Conservation (phyloP, 352 stramenopile species). For the Globisporangium alternatum region DNA sequence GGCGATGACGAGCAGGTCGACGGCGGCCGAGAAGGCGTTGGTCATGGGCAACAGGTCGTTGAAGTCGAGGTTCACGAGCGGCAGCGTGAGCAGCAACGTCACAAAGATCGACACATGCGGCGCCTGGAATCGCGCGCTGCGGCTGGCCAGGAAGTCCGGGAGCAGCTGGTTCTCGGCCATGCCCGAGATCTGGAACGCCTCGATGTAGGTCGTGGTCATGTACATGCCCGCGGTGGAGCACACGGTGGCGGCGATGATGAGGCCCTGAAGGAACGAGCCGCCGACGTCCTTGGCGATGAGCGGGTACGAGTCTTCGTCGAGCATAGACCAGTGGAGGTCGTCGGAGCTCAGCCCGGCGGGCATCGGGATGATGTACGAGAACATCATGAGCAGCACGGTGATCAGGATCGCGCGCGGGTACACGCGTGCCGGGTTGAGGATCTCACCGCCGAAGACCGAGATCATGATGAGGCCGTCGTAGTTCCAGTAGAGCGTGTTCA, state of each 20-base stretch:
- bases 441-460: constrained; percentile 89
- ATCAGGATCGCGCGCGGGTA: constrained; percentile 87
- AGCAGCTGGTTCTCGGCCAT: constrained; percentile 79
- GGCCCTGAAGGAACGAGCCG: constrained; percentile 65
- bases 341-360: constrained; percentile 38
- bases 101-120: constrained; percentile 35
- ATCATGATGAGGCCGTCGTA: constrained; percentile 92
- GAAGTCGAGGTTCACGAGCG: constrained; percentile 55
- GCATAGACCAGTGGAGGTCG: constrained; percentile 27
- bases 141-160: constrained; percentile 68
- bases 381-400: constrained; percentile 65
- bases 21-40: constrained; percentile 88
- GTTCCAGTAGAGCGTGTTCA: constrained; percentile 97
- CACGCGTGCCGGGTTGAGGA: constrained; percentile 74
- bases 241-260: constrained; percentile 72
- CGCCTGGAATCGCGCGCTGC: constrained; percentile 30
- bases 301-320: constrained; percentile 79
- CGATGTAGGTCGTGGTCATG: constrained; percentile 75
- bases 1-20: constrained; percentile 88
- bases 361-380: constrained; percentile 89
- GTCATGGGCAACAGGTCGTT: constrained; percentile 79
- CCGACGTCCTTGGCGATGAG: constrained; percentile 64
- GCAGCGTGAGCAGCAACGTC: constrained; percentile 36
- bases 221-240: constrained; percentile 86
- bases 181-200: constrained; percentile 76